phyloP scores from a whole-genome alignment of 345 rosid genomes.

The Corchorus olitorius region DNA sequence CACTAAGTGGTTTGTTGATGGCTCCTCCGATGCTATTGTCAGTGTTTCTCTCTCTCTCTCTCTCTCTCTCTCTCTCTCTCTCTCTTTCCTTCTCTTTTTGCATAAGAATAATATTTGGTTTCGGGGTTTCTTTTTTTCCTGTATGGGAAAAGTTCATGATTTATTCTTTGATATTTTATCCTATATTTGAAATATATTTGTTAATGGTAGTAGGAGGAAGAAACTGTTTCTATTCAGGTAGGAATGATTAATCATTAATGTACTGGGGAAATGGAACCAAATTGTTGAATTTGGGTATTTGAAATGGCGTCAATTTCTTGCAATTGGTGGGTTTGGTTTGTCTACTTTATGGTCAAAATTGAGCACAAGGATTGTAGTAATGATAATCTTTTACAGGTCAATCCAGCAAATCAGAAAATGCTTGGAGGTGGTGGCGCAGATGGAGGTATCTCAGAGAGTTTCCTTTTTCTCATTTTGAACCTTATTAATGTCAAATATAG shows the following conservation, averaged over 20 bases:
- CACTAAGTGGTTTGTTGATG: slow-evolving; percentile 76
- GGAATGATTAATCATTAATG: not conserved
- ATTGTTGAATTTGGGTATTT: not conserved
- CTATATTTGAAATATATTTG: not conserved
- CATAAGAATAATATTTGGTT: not conserved
- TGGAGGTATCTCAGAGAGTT: slow-evolving; percentile 53
- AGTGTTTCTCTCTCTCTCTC: slow-evolving; percentile 16
- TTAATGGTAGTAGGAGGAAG: not conserved
- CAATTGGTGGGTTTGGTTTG: not conserved
- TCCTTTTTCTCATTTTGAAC: not conserved
- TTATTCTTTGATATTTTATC: not conserved
- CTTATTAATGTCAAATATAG: not conserved
- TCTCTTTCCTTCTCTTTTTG: slow-evolving; percentile 12
- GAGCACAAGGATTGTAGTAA: not conserved
- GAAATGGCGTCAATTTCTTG: not conserved
- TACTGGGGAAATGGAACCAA: not conserved
- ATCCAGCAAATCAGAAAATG: slow-evolving; percentile 85
- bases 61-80: not conserved
- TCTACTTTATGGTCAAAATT: not conserved
- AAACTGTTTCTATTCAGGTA: not conserved
- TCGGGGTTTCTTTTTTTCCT: not conserved
- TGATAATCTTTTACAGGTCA: slow-evolving; percentile 45
- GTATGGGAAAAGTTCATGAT: not conserved
- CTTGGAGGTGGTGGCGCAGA: slow-evolving; percentile 96
- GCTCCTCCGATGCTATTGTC: slow-evolving; percentile 84